Evolutionary conservation across 768 basidiomycete genomes (phyloP), one percentile per base, ranked within the genome.

Genomic region (Psilocybe tampanensis): DNA sequence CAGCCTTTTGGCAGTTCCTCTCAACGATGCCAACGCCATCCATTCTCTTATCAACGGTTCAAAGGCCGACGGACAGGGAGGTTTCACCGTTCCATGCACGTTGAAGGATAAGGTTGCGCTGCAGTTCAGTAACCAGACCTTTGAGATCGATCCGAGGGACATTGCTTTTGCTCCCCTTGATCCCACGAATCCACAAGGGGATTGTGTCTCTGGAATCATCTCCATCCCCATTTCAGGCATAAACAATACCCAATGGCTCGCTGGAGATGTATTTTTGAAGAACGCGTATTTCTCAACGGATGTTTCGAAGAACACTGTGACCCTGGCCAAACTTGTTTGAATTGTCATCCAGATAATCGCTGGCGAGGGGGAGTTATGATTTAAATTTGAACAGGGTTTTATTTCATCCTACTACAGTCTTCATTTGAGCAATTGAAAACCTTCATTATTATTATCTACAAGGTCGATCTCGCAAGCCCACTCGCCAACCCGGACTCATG

Each of bases 241-340:
- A 82, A 80, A 55, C 22, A 44, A 39, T 29, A 52, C 21, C 34
- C 36, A 52, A 41, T 58, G 57, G 52, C 52, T 53, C 18, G 52
- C 54, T 41, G 55, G 55, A 43, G 90, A 88, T 62, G 85, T 86
- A 21, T 90, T 90, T 76, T 73, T 90, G 65, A 90, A 90, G 80
- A 91, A 89, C 63, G 86, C 79, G 1, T 89, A 88, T 67, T 86
- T 87, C 68, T 87, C 86, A 6, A 85, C 82, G 13, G 75, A 91
- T 60, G 81, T 83, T 12, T 68, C 60, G 13, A 78, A 79, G 61
- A 87, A 89, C 66, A 73, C 79, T 39, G 74, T 89, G 29, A 83
- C 79, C 23, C 76, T 89, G 57, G 87, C 86, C 21, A 60, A 59
- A 49, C 62, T 62, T 50, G 60, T 54, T 54, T 62, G 44, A 55